These are phyloP conservation scores for Hyaloscypha hepaticicola DNA, from an alignment of 495 filamentous ascomycete genomes.

Conservation along the genomic window DNA sequence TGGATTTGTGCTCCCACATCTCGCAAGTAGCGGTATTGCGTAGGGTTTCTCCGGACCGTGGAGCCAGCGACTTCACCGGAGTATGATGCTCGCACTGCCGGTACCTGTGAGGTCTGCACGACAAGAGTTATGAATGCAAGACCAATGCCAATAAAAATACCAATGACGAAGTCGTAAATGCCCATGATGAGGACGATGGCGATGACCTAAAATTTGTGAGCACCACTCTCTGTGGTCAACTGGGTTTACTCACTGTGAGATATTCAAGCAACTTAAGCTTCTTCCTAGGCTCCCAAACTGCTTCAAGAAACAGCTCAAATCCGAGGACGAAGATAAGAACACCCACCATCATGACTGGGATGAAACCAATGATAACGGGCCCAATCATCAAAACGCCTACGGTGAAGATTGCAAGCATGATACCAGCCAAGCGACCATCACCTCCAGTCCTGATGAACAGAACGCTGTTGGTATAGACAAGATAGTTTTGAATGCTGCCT, in stretches of 20 bases:
- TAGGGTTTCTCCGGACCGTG: conserved; percentile 85
- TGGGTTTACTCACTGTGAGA: conserved; percentile 60
- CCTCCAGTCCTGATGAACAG: conserved; percentile 92
- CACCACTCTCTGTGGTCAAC: conserved; percentile 17
- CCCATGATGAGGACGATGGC: conserved; percentile 97
- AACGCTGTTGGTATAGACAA: conserved; percentile 95
- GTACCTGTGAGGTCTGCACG: conserved; percentile 84
- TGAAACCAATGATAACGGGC: conserved; percentile 84
- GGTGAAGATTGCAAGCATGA: conserved; percentile 81
- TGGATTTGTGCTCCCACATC: conserved; percentile 84
- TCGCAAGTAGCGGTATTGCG: conserved; percentile 81
- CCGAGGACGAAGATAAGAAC: conserved; percentile 91
- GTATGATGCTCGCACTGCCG: conserved; percentile 82
- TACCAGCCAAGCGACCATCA: conserved; percentile 77
- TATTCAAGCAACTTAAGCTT: conserved; percentile 86
- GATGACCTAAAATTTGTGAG: conserved; percentile 58
- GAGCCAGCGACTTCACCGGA: conserved; percentile 84
- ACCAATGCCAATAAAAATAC: conserved; percentile 88
- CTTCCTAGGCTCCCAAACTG: conserved; percentile 82
- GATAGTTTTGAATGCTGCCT: conserved; percentile 96
- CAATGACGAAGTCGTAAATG: conserved; percentile 90
- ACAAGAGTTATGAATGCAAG: conserved; percentile 88
- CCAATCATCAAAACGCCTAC: conserved; percentile 79
- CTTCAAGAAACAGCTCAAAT: conserved; percentile 85
- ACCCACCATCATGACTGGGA: conserved; percentile 95